Evolutionary conservation across 306 rosid genomes (phyloP).

Genomic region (Ochetophila trinervis): DNA sequence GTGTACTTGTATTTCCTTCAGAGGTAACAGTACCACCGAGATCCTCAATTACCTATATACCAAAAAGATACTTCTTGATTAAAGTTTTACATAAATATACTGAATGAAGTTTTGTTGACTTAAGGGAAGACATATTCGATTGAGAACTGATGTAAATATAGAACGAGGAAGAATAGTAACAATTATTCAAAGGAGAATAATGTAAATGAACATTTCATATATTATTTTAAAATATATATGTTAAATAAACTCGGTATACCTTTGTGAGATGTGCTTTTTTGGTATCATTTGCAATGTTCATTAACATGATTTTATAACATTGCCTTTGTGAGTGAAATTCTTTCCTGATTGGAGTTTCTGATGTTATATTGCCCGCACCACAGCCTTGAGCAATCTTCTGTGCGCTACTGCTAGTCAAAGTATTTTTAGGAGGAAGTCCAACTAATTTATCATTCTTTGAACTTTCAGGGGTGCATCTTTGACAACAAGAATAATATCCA

Average conservation of each 20-base stretch:
- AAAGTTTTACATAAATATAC: not conserved
- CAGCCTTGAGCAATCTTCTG: constrained; percentile 32
- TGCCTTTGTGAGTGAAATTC: constrained; percentile 39
- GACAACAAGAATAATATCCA: constrained; percentile 34
- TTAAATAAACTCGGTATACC: constrained; percentile 32
- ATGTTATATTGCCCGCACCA: constrained; percentile 22
- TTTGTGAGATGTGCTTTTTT: constrained; percentile 63
- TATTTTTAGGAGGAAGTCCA: constrained; percentile 33
- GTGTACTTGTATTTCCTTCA: constrained; percentile 70
- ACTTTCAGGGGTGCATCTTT: constrained; percentile 34
- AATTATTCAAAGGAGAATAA: too few relatives aligned
- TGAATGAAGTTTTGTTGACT: too few relatives aligned
- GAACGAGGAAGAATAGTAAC: too few relatives aligned
- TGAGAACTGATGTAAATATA: too few relatives aligned
- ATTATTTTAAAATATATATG: too few relatives aligned
- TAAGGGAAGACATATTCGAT: too few relatives aligned
- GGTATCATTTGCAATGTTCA: constrained; percentile 76
- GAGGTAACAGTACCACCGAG: constrained; percentile 70
- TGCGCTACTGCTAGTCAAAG: constrained; percentile 17
- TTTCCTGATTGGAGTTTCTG: constrained; percentile 35
- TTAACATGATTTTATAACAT: constrained; percentile 66
- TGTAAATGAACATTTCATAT: too few relatives aligned
- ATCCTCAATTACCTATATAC: constrained; percentile 65
- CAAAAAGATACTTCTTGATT: constrained; percentile 7
- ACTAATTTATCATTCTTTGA: constrained; percentile 20